These are phyloP conservation scores for Xylariaceae sp. DNA, from an alignment of 2,329 filamentous ascomycete genomes.

Conservation along the genomic window DNA sequence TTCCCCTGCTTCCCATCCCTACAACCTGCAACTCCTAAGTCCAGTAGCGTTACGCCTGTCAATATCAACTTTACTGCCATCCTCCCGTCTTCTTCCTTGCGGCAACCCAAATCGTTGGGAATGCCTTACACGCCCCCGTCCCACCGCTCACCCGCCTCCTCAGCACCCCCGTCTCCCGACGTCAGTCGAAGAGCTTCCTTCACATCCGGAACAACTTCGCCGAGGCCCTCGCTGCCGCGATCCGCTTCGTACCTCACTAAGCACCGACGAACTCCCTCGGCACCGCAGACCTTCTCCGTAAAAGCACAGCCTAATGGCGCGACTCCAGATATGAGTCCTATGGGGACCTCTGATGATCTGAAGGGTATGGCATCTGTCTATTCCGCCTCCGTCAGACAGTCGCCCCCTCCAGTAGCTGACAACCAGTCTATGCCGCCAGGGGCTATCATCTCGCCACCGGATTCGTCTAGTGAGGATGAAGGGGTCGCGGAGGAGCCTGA, in stretches of 20 bases:
- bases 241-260: conserved; percentile 63
- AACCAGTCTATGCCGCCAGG: conserved; percentile 70
- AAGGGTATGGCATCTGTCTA: conserved; percentile 41
- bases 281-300: conserved; percentile 23
- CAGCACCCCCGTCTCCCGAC: conserved; percentile 52
- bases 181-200: conserved; percentile 56
- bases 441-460: conserved; percentile 86
- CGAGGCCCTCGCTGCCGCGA: conserved; percentile 53
- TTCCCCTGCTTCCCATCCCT: conserved; percentile 25
- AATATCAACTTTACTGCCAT: conserved; percentile 16
- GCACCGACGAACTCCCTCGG: conserved; percentile 57
- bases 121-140: conserved; percentile 90
- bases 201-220: conserved; percentile 31
- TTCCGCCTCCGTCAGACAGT: conserved; percentile 64
- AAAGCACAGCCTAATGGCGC: conserved; percentile 21
- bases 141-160: conserved; percentile 58
- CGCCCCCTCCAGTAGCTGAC: conserved; percentile 76
- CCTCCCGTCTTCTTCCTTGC: conserved; percentile 18
- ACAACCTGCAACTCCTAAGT: conserved; percentile 19
- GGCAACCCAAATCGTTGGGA: conserved; percentile 36
- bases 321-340: conserved; percentile 40
- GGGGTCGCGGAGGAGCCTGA: conserved; percentile 38
- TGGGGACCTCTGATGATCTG: conserved; percentile 46
- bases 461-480: conserved; percentile 85
- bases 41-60: conserved; percentile 20